phyloP scores from a whole-genome alignment of 495 filamentous ascomycete genomes.

The Penicillium coffeae region DNA sequence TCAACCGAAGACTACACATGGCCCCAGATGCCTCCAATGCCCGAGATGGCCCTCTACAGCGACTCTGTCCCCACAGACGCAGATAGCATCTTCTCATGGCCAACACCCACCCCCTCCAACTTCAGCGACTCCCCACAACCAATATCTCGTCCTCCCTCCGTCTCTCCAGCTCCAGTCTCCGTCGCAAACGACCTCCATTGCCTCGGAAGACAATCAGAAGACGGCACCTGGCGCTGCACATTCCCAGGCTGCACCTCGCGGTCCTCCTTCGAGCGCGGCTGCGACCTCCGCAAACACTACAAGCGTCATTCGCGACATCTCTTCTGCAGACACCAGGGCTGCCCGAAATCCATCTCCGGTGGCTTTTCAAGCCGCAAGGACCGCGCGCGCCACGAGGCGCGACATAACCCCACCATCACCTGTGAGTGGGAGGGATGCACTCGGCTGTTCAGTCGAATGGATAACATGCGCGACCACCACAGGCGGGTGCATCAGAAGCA shows the following conservation, averaged over 20 bases:
- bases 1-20: neutral
- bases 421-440: constrained; percentile 54
- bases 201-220: neutral
- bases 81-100: constrained; percentile 1
- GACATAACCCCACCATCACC: constrained; percentile 50
- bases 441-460: constrained; percentile 54
- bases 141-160: neutral
- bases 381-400: constrained; percentile 52
- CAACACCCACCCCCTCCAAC: neutral
- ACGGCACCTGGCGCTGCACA: constrained; percentile 45
- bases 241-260: constrained; percentile 52
- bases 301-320: constrained; percentile 54
- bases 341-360: constrained; percentile 47
- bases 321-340: constrained; percentile 53
- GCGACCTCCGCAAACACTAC: constrained; percentile 58
- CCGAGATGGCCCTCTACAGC: neutral
- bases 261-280: constrained; percentile 50
- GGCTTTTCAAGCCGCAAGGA: constrained; percentile 60
- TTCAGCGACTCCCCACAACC: neutral
- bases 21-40: neutral
- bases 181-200: neutral
- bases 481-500: constrained; percentile 34
- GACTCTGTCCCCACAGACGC: neutral
- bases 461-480: constrained; percentile 57
- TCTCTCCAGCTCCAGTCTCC: neutral